Conservation (phyloP, 192 early-diverging fungal species). For the Linnemannia hyalina region DNA sequence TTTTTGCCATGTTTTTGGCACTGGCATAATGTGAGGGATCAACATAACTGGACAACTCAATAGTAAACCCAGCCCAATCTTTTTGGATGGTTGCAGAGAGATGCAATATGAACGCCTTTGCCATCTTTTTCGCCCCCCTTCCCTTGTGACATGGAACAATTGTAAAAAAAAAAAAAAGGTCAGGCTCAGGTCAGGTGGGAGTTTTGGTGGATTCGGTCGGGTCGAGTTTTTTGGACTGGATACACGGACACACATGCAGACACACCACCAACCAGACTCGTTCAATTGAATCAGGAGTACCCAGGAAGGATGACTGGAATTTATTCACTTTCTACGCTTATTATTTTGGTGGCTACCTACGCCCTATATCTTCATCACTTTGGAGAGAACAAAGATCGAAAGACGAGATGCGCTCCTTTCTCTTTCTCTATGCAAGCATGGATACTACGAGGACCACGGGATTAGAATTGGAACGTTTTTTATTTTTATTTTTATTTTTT, state of each 20-base stretch:
- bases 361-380: too few relatives aligned
- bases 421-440: not conserved
- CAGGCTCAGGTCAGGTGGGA: conserved; percentile 24
- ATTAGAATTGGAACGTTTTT: not conserved
- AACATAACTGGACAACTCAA: not conserved
- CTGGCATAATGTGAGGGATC: not conserved
- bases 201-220: not conserved
- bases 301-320: not conserved
- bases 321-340: not conserved
- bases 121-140: not conserved
- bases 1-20: too few relatives aligned
- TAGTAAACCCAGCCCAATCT: not conserved
- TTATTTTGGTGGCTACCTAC: not conserved
- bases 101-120: not conserved
- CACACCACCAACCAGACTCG: not conserved
- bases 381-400: not conserved
- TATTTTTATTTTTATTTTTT: not conserved
- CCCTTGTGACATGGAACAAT: not conserved
- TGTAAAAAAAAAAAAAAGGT: not conserved
- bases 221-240: not conserved
- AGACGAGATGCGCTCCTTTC: not conserved
- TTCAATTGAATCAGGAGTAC: conserved; percentile 22
- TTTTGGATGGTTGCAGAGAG: not conserved
- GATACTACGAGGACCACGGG: not conserved
- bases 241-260: not conserved